These are phyloP conservation scores for Knoxdaviesia capensis DNA, from an alignment of 2,329 filamentous ascomycete species.

Conservation along the genomic window DNA sequence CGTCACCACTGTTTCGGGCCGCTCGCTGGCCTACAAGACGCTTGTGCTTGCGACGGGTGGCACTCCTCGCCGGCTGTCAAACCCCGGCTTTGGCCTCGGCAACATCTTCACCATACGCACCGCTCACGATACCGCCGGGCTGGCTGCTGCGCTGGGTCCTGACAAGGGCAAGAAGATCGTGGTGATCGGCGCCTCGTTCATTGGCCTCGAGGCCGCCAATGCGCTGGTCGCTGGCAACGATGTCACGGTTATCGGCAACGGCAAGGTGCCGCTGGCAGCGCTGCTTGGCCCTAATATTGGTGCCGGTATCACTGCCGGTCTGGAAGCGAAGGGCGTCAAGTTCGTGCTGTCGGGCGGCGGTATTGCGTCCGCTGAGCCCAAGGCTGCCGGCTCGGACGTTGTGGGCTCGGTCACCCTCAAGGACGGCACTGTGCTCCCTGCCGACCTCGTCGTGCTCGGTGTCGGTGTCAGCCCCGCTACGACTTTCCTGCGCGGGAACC, in stretches of 20 bases:
- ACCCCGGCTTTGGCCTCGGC: slow-evolving; percentile 67
- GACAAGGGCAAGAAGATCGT: slow-evolving; percentile 81
- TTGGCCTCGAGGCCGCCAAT: slow-evolving; percentile 93
- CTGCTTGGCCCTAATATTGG: slow-evolving; percentile 73
- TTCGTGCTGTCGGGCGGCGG: slow-evolving; percentile 45
- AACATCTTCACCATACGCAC: slow-evolving; percentile 77
- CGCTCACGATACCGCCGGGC: slow-evolving; percentile 57
- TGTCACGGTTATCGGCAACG: slow-evolving; percentile 78
- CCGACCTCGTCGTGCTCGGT: slow-evolving; percentile 80
- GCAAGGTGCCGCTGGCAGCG: slow-evolving; percentile 63
- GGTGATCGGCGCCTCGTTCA: slow-evolving; percentile 83
- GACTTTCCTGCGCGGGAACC: slow-evolving; percentile 57
- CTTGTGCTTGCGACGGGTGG: slow-evolving; percentile 82
- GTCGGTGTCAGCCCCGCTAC: slow-evolving; percentile 79
- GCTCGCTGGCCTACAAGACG: slow-evolving; percentile 62
- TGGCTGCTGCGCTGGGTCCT: slow-evolving; percentile 60
- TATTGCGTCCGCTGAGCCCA: slow-evolving; percentile 52
- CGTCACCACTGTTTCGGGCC: slow-evolving; percentile 55
- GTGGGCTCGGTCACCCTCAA: slow-evolving; percentile 71
- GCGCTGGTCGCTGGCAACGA: slow-evolving; percentile 60
- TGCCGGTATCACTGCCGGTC: slow-evolving; percentile 52
- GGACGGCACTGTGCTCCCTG: slow-evolving; percentile 65
- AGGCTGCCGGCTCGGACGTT: slow-evolving; percentile 44
- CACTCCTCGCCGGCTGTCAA: slow-evolving; percentile 50
- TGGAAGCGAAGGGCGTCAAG: slow-evolving; percentile 76